phyloP scores from a whole-genome alignment of 1,284 basidiomycete species.

The Coniophora puteana region DNA sequence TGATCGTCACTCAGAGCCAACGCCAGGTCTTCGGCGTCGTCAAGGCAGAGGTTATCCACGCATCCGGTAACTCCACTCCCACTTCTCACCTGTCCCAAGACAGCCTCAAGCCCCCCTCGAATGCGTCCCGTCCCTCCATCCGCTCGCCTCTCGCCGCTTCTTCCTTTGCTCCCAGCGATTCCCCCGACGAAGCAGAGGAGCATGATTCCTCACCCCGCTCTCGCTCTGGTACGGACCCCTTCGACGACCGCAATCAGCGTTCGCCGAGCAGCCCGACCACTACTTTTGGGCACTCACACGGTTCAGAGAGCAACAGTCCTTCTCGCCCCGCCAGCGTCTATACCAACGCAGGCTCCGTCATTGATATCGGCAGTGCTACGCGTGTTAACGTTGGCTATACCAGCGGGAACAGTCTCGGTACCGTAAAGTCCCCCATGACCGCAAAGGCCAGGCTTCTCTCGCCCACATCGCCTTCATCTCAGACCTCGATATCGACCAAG shows the following conservation, averaged over 20 bases:
- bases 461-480: conserved; percentile 39
- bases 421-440: conserved; percentile 47
- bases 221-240: too few relatives aligned
- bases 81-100: conserved; percentile 30
- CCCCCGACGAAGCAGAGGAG: conserved; percentile 51
- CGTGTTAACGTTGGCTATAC: conserved; percentile 57
- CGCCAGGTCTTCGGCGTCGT: conserved; percentile 72
- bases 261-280: conserved; percentile 39
- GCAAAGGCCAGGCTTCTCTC: conserved; percentile 59
- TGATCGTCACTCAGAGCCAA: conserved; percentile 69
- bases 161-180: conserved; percentile 70
- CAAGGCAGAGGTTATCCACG: conserved; percentile 73
- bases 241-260: conserved; percentile 53
- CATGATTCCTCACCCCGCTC: conserved; percentile 28
- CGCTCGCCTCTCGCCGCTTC: conserved; percentile 66
- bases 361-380: conserved; percentile 61
- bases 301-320: conserved; percentile 25
- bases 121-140: conserved; percentile 38
- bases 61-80: conserved; percentile 39
- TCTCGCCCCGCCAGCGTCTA: conserved; percentile 58
- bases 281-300: conserved; percentile 36
- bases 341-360: conserved; percentile 59
- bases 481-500: conserved; percentile 14
- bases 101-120: conserved; percentile 35
- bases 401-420: conserved; percentile 33